phyloP scores from a whole-genome alignment of 805 yeast species.

The Saturnispora diversa region DNA sequence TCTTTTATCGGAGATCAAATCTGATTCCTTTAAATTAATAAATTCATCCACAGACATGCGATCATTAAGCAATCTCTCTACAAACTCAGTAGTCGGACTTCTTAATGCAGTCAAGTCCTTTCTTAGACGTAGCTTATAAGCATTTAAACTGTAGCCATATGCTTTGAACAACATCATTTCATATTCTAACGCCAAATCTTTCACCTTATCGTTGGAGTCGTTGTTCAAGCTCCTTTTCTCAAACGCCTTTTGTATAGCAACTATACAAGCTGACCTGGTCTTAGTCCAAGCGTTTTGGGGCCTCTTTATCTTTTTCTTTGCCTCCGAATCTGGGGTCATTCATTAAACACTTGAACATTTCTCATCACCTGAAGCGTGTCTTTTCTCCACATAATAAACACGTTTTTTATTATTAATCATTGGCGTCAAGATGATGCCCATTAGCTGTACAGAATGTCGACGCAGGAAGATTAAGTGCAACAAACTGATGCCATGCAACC shows the following conservation, averaged over 20 bases:
- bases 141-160: slow-evolving; percentile 15
- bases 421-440: slow-evolving; percentile 25
- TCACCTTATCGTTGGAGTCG: slow-evolving; percentile 3
- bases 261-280: slow-evolving; percentile 23
- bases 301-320: too few relatives aligned
- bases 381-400: too few relatives aligned
- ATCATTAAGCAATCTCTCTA: slow-evolving; percentile 17
- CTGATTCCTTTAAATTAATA: slow-evolving; percentile 16
- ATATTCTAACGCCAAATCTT: slow-evolving; percentile 17
- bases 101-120: slow-evolving; percentile 28
- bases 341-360: too few relatives aligned
- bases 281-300: slow-evolving; percentile 12
- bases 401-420: too few relatives aligned
- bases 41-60: slow-evolving; percentile 20
- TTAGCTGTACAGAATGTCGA: slow-evolving; percentile 30
- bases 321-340: too few relatives aligned
- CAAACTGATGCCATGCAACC: slow-evolving; percentile 37
- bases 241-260: slow-evolving; percentile 18
- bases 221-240: slow-evolving; percentile 3
- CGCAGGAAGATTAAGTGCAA: slow-evolving; percentile 32
- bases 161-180: slow-evolving; percentile 21
- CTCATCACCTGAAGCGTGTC: background rate
- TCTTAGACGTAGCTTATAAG: slow-evolving; percentile 25
- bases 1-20: slow-evolving; percentile 25
- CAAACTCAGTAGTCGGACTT: slow-evolving; percentile 23